Base-by-base conservation (phyloP, 352 stramenopile species). In the Thalassiosira ordinaria region DNA sequence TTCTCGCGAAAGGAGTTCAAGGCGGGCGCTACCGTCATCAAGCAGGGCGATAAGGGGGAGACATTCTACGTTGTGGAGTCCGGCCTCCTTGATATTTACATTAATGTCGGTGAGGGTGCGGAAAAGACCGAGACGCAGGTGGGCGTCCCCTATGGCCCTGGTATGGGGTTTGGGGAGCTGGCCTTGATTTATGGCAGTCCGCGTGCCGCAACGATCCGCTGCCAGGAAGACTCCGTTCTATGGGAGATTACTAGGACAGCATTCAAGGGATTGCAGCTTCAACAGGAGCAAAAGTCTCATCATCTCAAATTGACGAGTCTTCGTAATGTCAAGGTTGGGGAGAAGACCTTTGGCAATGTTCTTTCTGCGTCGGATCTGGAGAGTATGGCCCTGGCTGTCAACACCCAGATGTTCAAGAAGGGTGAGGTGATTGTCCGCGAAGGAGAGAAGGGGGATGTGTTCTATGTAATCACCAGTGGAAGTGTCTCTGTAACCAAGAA, bases 171-270 rank as follows among this genome's bases (percentile, higher is more conserved):
- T 80, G 97, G 97, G 20, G 97, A 99, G 87, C 89, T 99, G n/a
- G 96, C 96, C 9, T 79, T 99, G 62, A 93, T 99, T 74, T 98
- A 98, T 91, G 98, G 98, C 82, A 97, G 94, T 63, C 96, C 97
- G 14, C 95, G 97, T 22, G 95, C 96, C 0, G 97, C 96, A 4
- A 98, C 96, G 13, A 97, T 98, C 66, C 89, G 87, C 11, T 91
- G 95, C 3, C 95, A 91, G 9, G 92, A 85, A 13, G 87, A 93
- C 14, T 97, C 93, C 74, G 92, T 93, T 60, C 85, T 98, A 20
- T 99, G 96, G 96, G 95, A 85, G 7, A 94, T 98, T 51, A 90
- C 98, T 77, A 89, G 96, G 11, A 72, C 56, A 68, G 87, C 85
- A 60, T 95, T 91, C 79, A 82, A 88, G 46, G 74, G 72, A 44